Evolutionary conservation across 176 grass and related monocot genomes (phyloP), one percentile per base, ranked within the genome.

Genomic region (Bonia amplexicaulis): DNA sequence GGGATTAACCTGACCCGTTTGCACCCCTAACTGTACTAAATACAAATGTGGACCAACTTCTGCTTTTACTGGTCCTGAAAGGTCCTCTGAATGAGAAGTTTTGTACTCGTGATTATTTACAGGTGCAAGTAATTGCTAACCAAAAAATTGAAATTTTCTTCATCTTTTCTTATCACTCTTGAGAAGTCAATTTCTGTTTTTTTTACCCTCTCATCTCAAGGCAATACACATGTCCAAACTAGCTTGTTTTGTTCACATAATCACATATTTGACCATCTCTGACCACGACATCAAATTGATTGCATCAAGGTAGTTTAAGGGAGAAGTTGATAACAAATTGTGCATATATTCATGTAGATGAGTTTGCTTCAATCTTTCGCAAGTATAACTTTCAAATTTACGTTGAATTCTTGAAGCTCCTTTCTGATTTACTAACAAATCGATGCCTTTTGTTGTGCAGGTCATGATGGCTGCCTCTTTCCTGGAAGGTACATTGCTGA

Each of bases 391-490:
- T 78, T 57, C 11, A 73, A 73, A 71, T 62, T 70, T 23, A 3
- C 16, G 0, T 27, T 74, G 41, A 78, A 6, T 33, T 33, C 31
- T 33, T 33, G 31, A 33, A 33, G 16, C 3, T 84, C 41, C 67
- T 52, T 78, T 74, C 25, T 53, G 9, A 19, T 69, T 37, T 54
- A 9, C 73, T 84, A 51, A 83, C 12, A 15, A 53, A 67, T 73
- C 31, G 10, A 39, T 52, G 22, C 33, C 8, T 88, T 78, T 77
- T 87, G 52, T 85, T 77, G 33, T 92, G 84, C 85, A 97, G 94
- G 92, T 87, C 92, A 97, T 88, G 94, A 85, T 16, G 87, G 76
- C 80, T 97, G 94, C 78, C 29, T 97, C 76, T 97, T 94, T 91
- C 88, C 90, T 8, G 94, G 94, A 91, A 97, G 94, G 94, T 97